Evolutionary conservation across 371 early-diverging fungal genomes (phyloP).

Genomic region (Mucor piriformis): DNA sequence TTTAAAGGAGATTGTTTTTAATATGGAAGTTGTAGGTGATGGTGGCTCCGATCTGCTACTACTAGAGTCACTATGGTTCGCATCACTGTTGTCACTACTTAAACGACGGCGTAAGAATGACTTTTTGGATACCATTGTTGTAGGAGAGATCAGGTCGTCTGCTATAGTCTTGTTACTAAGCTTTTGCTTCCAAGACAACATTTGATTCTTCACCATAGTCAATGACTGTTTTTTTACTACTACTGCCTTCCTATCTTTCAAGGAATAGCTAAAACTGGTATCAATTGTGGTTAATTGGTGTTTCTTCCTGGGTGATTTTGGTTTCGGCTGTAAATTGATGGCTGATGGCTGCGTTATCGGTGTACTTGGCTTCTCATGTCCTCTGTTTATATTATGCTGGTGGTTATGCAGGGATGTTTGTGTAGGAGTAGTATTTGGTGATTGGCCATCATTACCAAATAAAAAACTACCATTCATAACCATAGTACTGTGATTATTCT

Average conservation of each 20-base stretch:
- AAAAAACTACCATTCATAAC: background rate
- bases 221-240: background rate
- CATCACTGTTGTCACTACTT: conserved; percentile 2
- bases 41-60: background rate
- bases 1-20: conserved; percentile 13
- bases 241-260: background rate
- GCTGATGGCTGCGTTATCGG: background rate
- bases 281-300: background rate
- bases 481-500: background rate
- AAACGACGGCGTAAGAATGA: conserved; percentile 12
- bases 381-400: background rate
- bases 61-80: background rate
- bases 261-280: background rate
- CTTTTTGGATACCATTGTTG: background rate
- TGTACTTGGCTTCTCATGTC: background rate
- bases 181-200: conserved; percentile 3
- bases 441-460: background rate
- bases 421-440: too few relatives aligned
- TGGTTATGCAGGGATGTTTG: background rate
- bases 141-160: background rate
- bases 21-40: conserved; percentile 6
- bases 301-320: background rate
- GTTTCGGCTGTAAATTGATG: background rate
- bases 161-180: background rate
- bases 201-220: background rate